Evolutionary conservation across 768 basidiomycete genomes (phyloP), one percentile per base, ranked within the genome.

Genomic region (Phaeolepiota aurea): DNA sequence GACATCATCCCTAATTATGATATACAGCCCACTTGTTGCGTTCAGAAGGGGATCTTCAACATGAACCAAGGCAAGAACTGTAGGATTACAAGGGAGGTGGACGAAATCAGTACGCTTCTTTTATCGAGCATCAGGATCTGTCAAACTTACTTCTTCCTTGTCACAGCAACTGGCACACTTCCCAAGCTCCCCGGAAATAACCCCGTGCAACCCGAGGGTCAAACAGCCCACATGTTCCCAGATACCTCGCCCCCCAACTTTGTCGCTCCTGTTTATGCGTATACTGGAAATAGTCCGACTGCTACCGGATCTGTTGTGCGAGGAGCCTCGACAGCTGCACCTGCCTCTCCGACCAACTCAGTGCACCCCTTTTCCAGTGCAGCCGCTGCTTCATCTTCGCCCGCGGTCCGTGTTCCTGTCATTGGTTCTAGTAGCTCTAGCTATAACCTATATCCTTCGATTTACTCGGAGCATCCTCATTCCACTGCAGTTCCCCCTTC

Each of bases 151-250:
- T 20, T 36, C 14, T 20, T 10, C 18, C 19, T 18, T 31, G 19
- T 34, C 41, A 19, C 42, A 77, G 74, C 65, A 9, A 66, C 65
- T 21, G 74, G 74, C 38, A 72, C 64, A 3, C 44, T 77, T 31
- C 18, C 53, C 21, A 60, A 62, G 23, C 68, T 77, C 23, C 74
- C 74, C 2, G 74, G 74, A 23, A 74, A 75, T 57, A 76, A 76
- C 54, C 72, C 74, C 7, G 68, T 77, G 15, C 61, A 67, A 38
- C 49, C 50, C 4, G 60, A 55, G 39, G 68, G 66, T 20, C 46
- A 43, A 25, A 50, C 44, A 23, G 69, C 68, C 4, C 53, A 55
- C 2, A 51, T 58, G 41, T 61, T 54, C 44, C 20, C 58, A 3
- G 63, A 65, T 41, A 47, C 51, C n/a, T 56, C 50, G n/a, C 54